A percentile compares a stretch with the other conserved stretches of the same genome.
Evolutionary conservation across 768 basidiomycete species (phyloP).

Genomic region (Lactifluus piperatus): DNA sequence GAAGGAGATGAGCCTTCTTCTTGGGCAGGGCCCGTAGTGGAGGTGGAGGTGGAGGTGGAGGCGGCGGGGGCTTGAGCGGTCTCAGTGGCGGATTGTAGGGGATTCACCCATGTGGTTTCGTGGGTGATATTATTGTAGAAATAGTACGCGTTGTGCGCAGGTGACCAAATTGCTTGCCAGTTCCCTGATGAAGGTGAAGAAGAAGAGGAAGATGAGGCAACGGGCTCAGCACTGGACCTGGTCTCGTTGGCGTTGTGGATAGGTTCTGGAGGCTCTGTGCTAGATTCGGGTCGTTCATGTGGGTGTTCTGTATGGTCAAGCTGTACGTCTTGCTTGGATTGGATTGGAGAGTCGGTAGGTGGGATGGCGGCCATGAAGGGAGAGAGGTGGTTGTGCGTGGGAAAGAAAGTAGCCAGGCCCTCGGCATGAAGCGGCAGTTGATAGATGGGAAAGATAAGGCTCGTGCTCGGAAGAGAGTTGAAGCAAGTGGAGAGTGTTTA

Average conservation of each 20-base stretch:
- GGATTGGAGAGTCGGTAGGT: no score
- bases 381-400: no score
- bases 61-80: conserved; percentile 19
- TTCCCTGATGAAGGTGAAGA: conserved; percentile 20
- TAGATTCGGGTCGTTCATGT: no score
- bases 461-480: no score
- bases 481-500: no score
- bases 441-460: no score
- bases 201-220: no score
- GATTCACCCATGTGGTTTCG: conserved; percentile 82
- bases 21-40: conserved; percentile 20
- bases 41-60: conserved; percentile 24
- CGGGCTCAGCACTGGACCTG: background rate
- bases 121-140: conserved; percentile 70
- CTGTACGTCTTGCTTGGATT: no score
- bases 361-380: no score
- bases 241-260: background rate
- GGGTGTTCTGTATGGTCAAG: no score
- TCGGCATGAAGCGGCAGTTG: no score
- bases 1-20: conserved; percentile 19
- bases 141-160: conserved; percentile 74
- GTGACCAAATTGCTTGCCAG: conserved; percentile 81
- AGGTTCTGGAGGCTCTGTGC: background rate
- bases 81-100: conserved; percentile 43
- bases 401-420: no score